Evolutionary conservation across 306 rosid genomes (phyloP), one percentile per base, ranked within the genome.

Genomic region (Citrullus colocynthis): DNA sequence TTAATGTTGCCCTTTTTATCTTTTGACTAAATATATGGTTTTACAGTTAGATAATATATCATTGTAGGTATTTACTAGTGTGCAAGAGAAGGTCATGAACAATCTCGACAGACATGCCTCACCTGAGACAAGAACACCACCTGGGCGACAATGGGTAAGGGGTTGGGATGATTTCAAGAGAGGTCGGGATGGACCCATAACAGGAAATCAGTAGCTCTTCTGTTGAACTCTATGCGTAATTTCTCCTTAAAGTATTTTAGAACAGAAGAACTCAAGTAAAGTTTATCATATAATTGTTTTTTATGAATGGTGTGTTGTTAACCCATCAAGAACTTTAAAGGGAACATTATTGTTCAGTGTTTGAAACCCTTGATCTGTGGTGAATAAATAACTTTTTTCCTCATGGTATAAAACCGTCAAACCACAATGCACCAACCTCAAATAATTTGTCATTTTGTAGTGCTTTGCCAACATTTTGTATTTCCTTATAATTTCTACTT

Each of bases 131-230:
- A 86, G 96, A 34, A 89, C 97, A 57, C 84, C 81, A 55, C 87
- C 98, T 10, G 97, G 97, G 17, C 81, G 86, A 77, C 91, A 89
- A 76, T 91, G 98, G 98, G 97, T 91, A 24, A 91, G 97, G 78
- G 98, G 97, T 45, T 94, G 97, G 98, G 98, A 91, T 79, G 98
- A 91, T 88, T 84, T 87, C 72, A 90, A 89, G 85, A 90, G 83
- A 81, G 88, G 83, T 78, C 86, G 76, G 58, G 93, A 82, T 14
- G 82, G 96, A 61, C 93, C 96, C 65, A 30, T 84, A 28, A 60
- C 89, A 20, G 97, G 98, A 82, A 91, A 93, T 76, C 97, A 91
- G 90, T 90, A 90, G 86, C 32, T 76, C 65, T 34, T 74, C 44
- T 9, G 3, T 76, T 44, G 2, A 18, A 66, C 5, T 4, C 37